Base-by-base conservation (phyloP, 805 yeast genomes). In the Danielia oregonensis region DNA sequence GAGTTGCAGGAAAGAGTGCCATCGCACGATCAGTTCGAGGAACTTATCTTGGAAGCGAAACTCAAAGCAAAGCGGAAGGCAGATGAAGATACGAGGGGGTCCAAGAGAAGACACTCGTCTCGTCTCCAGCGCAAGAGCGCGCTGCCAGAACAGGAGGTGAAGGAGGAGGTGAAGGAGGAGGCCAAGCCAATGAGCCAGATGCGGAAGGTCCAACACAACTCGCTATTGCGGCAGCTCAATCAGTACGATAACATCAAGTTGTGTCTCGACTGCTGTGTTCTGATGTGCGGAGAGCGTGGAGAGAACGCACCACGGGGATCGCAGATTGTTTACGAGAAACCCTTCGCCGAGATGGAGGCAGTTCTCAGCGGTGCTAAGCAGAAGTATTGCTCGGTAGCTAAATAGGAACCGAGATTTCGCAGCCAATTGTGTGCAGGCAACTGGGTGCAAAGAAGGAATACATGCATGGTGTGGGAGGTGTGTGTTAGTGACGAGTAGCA, bases 231-330 rank as follows among this genome's bases (percentile, higher is more conserved):
- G 30, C 52, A 48, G 29, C 50, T 61, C 33, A 60, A 61, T 34
- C 44, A 45, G 15, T 48, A 49, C 30, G 51, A 51, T 13, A 36
- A 21, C 5, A 46, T 63, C 27, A 42, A 45, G 29, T 42, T 61
- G 32, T 63, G 70, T 32, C 43, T 64, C 15, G 56, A 55, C 24
- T 64, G 70, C 35, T 48, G 52, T 18, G 42, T 43, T 16, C 39
- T 47, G 31, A 40, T 47, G 30, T 49, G 54, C 22, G 53, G 54
- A 5, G 39, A 44, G 23, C 37, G 42, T 11, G 46, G 46, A 6
- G 49, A 37, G 18, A 26, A 29, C 17, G 47, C 48, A 5, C 57
- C 63, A 1, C 43, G 40, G 8, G 57, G 53, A 6, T 53, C 60
- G 1, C 30, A 29, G 9, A 40, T 58, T 21, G 40, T 54, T 24